A percentile compares a stretch with the other conserved stretches of the same genome.
Conservation (phyloP, 1,284 basidiomycete species). For the Pholiota adiposa region DNA sequence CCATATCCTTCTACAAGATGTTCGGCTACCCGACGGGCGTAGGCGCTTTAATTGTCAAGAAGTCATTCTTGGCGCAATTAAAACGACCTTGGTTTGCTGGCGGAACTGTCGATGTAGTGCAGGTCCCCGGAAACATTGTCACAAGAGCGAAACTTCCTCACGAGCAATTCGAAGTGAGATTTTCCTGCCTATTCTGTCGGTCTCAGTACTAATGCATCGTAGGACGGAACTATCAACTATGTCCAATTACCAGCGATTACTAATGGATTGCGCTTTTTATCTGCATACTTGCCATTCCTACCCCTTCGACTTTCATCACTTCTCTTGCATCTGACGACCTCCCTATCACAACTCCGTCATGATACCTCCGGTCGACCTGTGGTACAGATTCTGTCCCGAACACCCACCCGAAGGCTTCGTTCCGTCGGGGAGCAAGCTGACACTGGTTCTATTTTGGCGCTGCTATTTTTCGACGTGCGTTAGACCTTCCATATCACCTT, state of each 20-base stretch:
- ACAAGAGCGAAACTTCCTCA: conserved; percentile 62
- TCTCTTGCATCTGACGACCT: conserved; percentile 56
- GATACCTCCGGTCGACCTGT: conserved; percentile 60
- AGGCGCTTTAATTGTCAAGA: conserved; percentile 78
- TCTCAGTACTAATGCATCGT: conserved; percentile 15
- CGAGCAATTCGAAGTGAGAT: conserved; percentile 75
- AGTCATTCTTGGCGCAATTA: conserved; percentile 61
- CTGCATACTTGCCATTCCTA: conserved; percentile 76
- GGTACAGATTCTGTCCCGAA: conserved; percentile 65
- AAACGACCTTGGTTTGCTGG: conserved; percentile 84
- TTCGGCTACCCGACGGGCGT: conserved; percentile 88
- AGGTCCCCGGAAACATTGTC: conserved; percentile 72
- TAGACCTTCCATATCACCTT: conserved; percentile 14
- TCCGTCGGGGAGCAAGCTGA: conserved; percentile 69
- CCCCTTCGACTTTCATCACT: conserved; percentile 73
- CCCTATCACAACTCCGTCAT: conserved; percentile 60
- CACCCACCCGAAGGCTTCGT: conserved; percentile 56
- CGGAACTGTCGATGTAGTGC: conserved; percentile 80
- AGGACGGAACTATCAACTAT: conserved; percentile 88
- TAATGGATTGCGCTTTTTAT: conserved; percentile 73
- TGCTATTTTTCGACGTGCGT: conserved; percentile 68
- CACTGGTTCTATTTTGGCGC: conserved; percentile 64
- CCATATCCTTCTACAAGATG: conserved; percentile 88
- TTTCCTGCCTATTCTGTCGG: not conserved
- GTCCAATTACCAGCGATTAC: conserved; percentile 75